Evolutionary conservation across 1,284 basidiomycete genomes (phyloP).

Genomic region (Ustilago xerochloae): DNA sequence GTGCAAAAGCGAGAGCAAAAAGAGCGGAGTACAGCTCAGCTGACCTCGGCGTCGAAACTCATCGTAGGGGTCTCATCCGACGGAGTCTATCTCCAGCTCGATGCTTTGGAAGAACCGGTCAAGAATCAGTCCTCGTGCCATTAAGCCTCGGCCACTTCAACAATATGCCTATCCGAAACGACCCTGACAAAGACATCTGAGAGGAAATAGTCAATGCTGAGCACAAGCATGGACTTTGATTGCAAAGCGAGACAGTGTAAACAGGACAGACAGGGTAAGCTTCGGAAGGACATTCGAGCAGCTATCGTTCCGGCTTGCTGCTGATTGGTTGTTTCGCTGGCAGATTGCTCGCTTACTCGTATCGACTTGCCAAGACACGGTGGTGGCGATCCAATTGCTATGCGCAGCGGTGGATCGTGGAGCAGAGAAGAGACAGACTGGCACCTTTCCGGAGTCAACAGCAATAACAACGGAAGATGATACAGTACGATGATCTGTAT

Average conservation of each 20-base stretch:
- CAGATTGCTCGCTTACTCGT: conserved; percentile 1
- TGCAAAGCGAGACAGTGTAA: too few relatives aligned
- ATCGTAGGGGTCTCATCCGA: conserved; percentile 22
- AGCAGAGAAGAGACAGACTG: background rate
- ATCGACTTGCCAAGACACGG: conserved; percentile 1
- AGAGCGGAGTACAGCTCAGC: background rate
- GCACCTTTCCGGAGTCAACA: background rate
- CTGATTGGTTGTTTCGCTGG: background rate
- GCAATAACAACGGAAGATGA: background rate
- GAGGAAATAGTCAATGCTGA: too few relatives aligned
- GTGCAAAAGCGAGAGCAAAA: background rate
- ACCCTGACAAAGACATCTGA: too few relatives aligned
- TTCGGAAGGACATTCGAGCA: background rate
- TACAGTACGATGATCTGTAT: background rate
- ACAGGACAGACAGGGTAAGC: background rate
- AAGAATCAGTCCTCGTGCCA: too few relatives aligned
- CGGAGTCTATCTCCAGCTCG: background rate
- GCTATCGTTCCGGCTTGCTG: background rate
- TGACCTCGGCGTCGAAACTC: conserved; percentile 20
- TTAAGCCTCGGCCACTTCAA: too few relatives aligned
- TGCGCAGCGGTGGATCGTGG: background rate
- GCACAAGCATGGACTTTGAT: too few relatives aligned
- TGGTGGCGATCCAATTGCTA: background rate
- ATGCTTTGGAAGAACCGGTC: background rate
- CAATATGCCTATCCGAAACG: too few relatives aligned